Base-by-base conservation (phyloP, 2,329 filamentous ascomycete genomes). In the Microdochium bolleyi region DNA sequence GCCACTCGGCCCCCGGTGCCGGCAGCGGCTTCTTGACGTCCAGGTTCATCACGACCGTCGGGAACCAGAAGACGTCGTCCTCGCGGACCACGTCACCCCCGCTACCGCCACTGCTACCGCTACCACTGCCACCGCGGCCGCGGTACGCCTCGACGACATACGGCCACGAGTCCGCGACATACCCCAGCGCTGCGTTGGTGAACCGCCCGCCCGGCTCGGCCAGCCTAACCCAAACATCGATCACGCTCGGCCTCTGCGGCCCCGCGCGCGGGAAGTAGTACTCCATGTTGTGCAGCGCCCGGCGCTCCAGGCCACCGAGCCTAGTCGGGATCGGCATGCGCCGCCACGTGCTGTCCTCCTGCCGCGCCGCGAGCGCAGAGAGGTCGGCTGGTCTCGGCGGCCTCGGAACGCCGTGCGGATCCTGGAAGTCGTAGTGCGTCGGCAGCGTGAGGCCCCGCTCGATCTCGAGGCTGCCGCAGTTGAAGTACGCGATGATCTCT, bases 11-110 rank as follows among this genome's bases (percentile, higher is more conserved):
- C 1, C 86, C 85, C 52, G 79, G 76, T 30, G 70, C 69, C 0
- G 85, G 85, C 50, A 89, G 63, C n/a, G 74, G 66, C 64, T 87
- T 88, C 73, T 89, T 89, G 51, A 89, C 71, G 60, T 89, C 86
- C 41, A 89, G 61, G 65, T 87, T 88, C 58, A 89, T 64, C 50
- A 83, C 66, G 27, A 89, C 64, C 1, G 85, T 89, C 9, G 84
- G 83, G 65, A 84, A 87, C 84, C 84, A 87, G 59, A 76, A 80
- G 24, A 34, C 4, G 61, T 57, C 22, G 63, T 63, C 37, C 54
- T 58, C 32, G 52, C 57, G 52, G 48, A 56, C 55, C 54, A 56
- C 21, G 58, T 9, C 32, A 25, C 9, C 13, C 32, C 19, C 24
- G 46, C 8, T 16, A 24, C 24, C n/a, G 50, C 19, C 34, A 21